A percentile compares a stretch with the other conserved stretches of the same genome.
Evolutionary conservation across 2,329 filamentous ascomycete species (phyloP).

Genomic region (Exophiala sp.): DNA sequence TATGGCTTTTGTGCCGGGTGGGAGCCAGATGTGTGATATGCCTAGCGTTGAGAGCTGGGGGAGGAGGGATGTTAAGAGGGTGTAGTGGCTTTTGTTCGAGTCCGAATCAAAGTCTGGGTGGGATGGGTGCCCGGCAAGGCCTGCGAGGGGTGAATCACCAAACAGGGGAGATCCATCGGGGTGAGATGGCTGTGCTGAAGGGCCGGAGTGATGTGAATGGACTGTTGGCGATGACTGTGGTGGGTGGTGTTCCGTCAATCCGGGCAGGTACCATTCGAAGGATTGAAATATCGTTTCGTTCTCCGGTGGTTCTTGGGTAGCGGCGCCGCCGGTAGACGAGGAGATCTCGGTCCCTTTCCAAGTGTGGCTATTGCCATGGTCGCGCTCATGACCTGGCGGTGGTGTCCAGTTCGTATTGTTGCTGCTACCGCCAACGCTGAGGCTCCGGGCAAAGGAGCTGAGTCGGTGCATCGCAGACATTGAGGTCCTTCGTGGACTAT

Average conservation of each 20-base stretch:
- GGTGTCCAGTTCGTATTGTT: neutral
- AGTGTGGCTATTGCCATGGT: neutral
- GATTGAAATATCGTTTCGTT: conserved; percentile 63
- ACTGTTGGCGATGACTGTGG: too few species aligned
- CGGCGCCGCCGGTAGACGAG: neutral
- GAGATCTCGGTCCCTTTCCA: neutral
- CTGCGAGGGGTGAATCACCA: too few species aligned
- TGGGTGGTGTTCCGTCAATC: conserved; percentile 32
- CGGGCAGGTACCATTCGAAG: conserved; percentile 69
- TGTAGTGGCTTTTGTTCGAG: conserved; percentile 56
- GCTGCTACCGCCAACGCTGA: neutral
- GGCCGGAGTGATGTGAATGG: too few species aligned
- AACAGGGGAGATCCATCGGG: too few species aligned
- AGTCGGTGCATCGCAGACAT: neutral
- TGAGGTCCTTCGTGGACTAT: too few species aligned
- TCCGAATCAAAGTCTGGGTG: conserved; percentile 31
- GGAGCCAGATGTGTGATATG: conserved; percentile 63
- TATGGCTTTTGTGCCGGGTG: conserved; percentile 66
- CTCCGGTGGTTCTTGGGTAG: conserved; percentile 27
- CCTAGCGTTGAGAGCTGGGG: conserved; percentile 58
- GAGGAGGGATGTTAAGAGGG: conserved; percentile 52
- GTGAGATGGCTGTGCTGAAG: too few species aligned
- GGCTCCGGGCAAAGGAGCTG: neutral
- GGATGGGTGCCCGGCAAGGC: too few species aligned
- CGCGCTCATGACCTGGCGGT: neutral